Conservation (phyloP, 108 stramenopile species). For the Nitzschia sp. region DNA sequence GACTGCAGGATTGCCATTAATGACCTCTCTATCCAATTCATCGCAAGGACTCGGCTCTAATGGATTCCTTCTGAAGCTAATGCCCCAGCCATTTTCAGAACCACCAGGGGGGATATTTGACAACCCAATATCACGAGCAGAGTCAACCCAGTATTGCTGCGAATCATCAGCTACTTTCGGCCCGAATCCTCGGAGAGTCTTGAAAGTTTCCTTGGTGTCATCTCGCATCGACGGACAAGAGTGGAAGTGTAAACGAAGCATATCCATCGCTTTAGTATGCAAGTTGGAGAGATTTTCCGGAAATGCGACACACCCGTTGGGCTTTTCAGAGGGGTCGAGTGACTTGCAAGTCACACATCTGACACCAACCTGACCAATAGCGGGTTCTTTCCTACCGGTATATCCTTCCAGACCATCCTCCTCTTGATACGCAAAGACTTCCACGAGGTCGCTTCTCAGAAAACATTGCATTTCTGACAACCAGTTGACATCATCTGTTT, state of each 20-base stretch:
- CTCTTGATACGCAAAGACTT: constrained; percentile 67
- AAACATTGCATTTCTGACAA: constrained; percentile 81
- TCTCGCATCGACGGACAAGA: constrained; percentile 67
- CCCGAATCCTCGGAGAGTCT: constrained; percentile 63
- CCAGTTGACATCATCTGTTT: constrained; percentile 76
- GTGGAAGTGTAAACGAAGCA: constrained; percentile 76
- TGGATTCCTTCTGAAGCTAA: constrained; percentile 67
- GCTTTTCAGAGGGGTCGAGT: constrained; percentile 38
- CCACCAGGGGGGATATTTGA: constrained; percentile 45
- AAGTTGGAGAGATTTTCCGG: constrained; percentile 60
- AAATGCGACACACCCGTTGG: constrained; percentile 57
- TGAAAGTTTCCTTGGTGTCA: constrained; percentile 61
- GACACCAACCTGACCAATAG: constrained; percentile 74
- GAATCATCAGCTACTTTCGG: constrained; percentile 65
- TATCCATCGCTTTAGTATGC: constrained; percentile 70
- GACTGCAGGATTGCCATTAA: constrained; percentile 17
- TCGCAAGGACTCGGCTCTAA: constrained; percentile 75
- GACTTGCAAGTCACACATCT: constrained; percentile 78
- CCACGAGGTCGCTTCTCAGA: constrained; percentile 72
- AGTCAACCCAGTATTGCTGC: constrained; percentile 76
- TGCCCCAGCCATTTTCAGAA: constrained; percentile 44
- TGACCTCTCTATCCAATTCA: constrained; percentile 56
- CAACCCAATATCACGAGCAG: constrained; percentile 74
- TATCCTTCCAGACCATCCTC: constrained; percentile 57
- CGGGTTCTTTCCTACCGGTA: constrained; percentile 50